Base-by-base conservation (phyloP, 768 basidiomycete genomes). In the Lactarius deliciosus region DNA sequence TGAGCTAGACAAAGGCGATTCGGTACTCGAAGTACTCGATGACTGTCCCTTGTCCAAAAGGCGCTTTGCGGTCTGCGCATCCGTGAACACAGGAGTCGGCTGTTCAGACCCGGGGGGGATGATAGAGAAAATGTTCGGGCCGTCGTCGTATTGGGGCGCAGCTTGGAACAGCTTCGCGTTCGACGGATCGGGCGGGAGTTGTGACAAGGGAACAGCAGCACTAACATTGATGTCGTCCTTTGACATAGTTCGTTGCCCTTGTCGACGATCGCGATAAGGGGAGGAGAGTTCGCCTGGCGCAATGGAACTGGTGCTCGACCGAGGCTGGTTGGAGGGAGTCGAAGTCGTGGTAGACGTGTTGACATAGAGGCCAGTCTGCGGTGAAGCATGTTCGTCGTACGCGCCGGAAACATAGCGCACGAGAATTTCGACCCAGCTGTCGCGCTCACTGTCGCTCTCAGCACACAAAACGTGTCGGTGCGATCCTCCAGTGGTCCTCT, bases 381-480 rank as follows among this genome's bases (percentile, higher is more conserved):
- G 61, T 61, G 68, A 62, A 28, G 61, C 64, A 63, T 63, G 64
- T 79, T 92, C 90, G 76, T 84, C 89, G 78, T 92, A 92, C n/a
- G 79, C 77, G 40, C 92, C 92, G 9, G 86, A 84, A 66, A 92
- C 91, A 76, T 95, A 94, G 54, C 90, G 85, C 63, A 97, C 94
- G 61, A 99, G 87, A 68, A 93, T 88, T 65, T 93, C 89, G 32
- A 99, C 95, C 97, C 97, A 99, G 64, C 81, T 84, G 75, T 99
- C 97, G 55, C 97, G 84, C 74, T 96, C 95, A 54, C 82, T 79
- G 77, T 99, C 97, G 74, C 93, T 97, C 78, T 97, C 94, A 0
- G 97, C 97, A 73, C 97, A 98, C 5, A 99, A 81, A 47, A 99
- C 96, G 74, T 98, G 96, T 20, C 93, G 86, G 72, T 85, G 86